These are phyloP conservation scores for Xylariaceae sp. DNA, from an alignment of 2,329 filamentous ascomycete species.

Conservation along the genomic window DNA sequence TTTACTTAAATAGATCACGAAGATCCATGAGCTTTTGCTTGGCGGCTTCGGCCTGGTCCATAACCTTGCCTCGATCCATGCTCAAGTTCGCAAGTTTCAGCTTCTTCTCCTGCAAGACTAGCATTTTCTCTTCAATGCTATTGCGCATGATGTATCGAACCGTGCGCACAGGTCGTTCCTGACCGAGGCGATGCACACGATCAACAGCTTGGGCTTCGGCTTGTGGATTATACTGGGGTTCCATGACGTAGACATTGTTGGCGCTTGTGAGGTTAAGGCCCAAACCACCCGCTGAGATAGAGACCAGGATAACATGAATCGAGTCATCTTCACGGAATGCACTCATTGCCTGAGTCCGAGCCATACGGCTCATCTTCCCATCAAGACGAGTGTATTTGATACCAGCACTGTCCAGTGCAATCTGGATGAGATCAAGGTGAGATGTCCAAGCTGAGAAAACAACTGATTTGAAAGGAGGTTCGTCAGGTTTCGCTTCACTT, in stretches of 20 bases:
- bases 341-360: conserved; percentile 72
- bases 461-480: conserved; percentile 83
- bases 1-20: conserved; percentile 53
- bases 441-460: conserved; percentile 96
- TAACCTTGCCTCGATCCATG: conserved; percentile 55
- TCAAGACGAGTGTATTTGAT: conserved; percentile 80
- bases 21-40: conserved; percentile 59
- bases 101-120: conserved; percentile 87
- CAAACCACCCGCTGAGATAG: conserved; percentile 86
- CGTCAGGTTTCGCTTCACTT: conserved; percentile 55
- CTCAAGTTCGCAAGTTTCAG: conserved; percentile 83
- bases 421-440: conserved; percentile 86
- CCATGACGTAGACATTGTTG: conserved; percentile 92
- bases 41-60: conserved; percentile 56
- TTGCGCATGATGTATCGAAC: conserved; percentile 83
- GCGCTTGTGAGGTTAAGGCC: conserved; percentile 87
- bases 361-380: conserved; percentile 75
- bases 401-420: conserved; percentile 64
- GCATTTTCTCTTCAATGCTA: conserved; percentile 93
- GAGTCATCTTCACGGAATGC: conserved; percentile 67
- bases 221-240: conserved; percentile 95
- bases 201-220: conserved; percentile 93
- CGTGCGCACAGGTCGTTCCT: conserved; percentile 83
- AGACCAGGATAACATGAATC: conserved; percentile 81
- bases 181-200: conserved; percentile 85